Evolutionary conservation across 768 basidiomycete species (phyloP).

Genomic region (Rhizopogon sp.): DNA sequence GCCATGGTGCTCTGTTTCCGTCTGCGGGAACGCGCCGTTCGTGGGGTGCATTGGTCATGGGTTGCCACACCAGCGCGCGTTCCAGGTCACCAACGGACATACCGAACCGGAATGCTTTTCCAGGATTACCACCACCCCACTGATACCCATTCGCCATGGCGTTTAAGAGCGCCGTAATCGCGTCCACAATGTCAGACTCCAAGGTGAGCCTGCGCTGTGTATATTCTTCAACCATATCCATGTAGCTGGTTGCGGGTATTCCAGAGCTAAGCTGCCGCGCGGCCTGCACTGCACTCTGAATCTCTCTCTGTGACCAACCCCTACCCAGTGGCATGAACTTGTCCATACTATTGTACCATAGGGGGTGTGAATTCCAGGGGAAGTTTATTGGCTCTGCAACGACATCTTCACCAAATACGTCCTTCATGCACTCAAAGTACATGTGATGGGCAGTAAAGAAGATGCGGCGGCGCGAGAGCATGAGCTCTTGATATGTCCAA

Average conservation of each 20-base stretch:
- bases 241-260: neutral
- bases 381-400: constrained; percentile 5
- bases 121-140: neutral
- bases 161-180: neutral
- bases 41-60: constrained; percentile 5
- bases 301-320: too few species aligned
- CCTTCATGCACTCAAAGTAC: constrained; percentile 15
- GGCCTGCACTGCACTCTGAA: too few species aligned
- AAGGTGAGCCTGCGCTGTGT: neutral
- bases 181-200: neutral
- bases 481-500: constrained; percentile 19
- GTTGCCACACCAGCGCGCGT: constrained; percentile 18
- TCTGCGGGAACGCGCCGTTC: constrained; percentile 4
- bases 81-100: constrained; percentile 7
- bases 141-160: neutral
- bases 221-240: neutral
- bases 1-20: constrained; percentile 1
- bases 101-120: neutral
- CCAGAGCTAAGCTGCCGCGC: too few species aligned
- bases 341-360: too few species aligned
- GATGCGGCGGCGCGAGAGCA: constrained; percentile 14
- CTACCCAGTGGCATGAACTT: too few species aligned
- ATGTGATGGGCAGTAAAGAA: constrained; percentile 17
- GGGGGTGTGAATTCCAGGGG: too few species aligned
- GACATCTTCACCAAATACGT: constrained; percentile 18